phyloP scores from a whole-genome alignment of 441 rosid species.

The Croton setiger region DNA sequence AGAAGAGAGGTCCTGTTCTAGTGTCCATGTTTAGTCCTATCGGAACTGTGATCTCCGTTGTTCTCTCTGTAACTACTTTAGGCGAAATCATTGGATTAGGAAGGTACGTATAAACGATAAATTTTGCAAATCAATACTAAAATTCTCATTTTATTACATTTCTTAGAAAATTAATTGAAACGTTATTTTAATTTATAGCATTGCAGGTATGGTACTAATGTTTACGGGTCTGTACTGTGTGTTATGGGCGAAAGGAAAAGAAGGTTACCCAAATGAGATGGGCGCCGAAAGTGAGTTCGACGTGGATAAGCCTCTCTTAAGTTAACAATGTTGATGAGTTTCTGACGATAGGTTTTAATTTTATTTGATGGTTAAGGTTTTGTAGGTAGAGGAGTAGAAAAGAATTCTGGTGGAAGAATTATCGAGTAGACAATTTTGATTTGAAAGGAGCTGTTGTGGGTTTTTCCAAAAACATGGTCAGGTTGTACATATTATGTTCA shows the following conservation, averaged over 20 bases:
- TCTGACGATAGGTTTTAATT: not conserved
- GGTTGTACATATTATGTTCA: too few relatives aligned
- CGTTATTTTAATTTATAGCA: conserved; percentile 40
- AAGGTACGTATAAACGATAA: conserved; percentile 39
- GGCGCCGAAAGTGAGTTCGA: conserved; percentile 46
- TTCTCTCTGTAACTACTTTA: conserved; percentile 54
- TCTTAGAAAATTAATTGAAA: too few relatives aligned
- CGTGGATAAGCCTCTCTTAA: conserved; percentile 61
- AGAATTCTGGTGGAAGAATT: conserved; percentile 1
- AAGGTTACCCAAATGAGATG: conserved; percentile 31
- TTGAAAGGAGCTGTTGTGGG: too few relatives aligned
- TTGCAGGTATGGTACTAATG: conserved; percentile 77
- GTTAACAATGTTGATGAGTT: conserved; percentile 27
- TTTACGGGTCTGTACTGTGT: conserved; percentile 73
- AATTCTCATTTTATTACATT: too few relatives aligned
- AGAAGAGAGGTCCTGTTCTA: conserved; percentile 87
- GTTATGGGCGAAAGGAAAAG: conserved; percentile 94
- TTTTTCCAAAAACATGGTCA: too few relatives aligned
- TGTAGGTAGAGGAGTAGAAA: not conserved
- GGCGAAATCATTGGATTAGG: conserved; percentile 61
- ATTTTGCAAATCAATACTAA: too few relatives aligned
- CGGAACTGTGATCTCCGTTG: conserved; percentile 62
- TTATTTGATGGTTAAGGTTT: not conserved
- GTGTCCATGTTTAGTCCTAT: conserved; percentile 91
- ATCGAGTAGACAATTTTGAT: too few relatives aligned